Percentiles rank a stretch among this genome's conserved stretches.
Conservation (phyloP, 176 grass and related monocot genomes). For the Eragrostis curvula region DNA sequence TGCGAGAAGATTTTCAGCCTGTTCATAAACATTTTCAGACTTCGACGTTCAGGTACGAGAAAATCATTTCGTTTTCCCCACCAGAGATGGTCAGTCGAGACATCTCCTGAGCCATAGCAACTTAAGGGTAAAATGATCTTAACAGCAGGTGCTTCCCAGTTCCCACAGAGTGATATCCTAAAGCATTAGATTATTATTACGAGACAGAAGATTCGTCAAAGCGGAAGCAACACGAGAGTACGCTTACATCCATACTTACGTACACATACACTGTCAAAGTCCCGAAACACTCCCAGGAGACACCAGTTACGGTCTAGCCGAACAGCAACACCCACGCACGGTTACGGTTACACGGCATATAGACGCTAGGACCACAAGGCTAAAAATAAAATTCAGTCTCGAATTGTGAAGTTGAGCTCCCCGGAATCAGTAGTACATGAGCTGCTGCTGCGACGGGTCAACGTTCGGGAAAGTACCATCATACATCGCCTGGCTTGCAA, state of each 20-base stretch:
- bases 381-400: neutral
- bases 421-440: slow-evolving; percentile 72
- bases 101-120: neutral
- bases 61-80: neutral
- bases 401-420: slow-evolving; percentile 13
- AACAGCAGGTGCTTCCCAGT: neutral
- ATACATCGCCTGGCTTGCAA: slow-evolving; percentile 66
- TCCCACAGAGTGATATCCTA: no score
- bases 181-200: neutral
- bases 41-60: neutral
- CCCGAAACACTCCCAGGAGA: neutral
- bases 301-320: neutral
- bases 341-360: neutral
- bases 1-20: no score
- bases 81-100: neutral
- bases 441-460: slow-evolving; percentile 48
- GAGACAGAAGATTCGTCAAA: neutral
- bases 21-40: no score
- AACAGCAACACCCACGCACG: neutral
- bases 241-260: neutral
- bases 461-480: slow-evolving; percentile 68
- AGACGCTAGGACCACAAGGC: neutral
- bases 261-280: neutral
- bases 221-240: neutral
- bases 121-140: neutral